Conservation (phyloP, 345 rosid species). For the Aurinia saxatilis region DNA sequence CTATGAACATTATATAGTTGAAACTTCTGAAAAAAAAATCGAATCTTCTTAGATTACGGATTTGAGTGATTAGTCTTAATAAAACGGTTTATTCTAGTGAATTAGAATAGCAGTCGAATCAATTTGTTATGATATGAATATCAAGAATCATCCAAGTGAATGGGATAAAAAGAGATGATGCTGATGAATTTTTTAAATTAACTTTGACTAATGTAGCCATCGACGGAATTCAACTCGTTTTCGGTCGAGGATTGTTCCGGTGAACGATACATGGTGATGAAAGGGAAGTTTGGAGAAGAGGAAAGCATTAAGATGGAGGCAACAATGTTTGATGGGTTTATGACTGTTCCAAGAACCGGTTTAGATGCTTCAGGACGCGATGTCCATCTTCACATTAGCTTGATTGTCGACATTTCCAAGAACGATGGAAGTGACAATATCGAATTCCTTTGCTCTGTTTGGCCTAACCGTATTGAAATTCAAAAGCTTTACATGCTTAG, state of each 20-base stretch:
- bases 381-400: slow-evolving; percentile 47
- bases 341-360: slow-evolving; percentile 33
- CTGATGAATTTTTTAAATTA: neutral
- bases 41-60: neutral
- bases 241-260: slow-evolving; percentile 51
- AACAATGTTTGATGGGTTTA: slow-evolving; percentile 63
- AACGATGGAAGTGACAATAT: slow-evolving; percentile 30
- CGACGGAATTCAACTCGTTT: slow-evolving; percentile 45
- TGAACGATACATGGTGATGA: slow-evolving; percentile 49
- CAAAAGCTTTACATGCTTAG: slow-evolving; percentile 43
- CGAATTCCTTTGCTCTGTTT: slow-evolving; percentile 57
- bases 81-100: too few relatives aligned
- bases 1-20: too few relatives aligned
- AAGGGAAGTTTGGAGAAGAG: slow-evolving; percentile 30
- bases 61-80: neutral
- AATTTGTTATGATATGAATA: neutral
- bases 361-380: slow-evolving; percentile 45
- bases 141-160: neutral
- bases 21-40: too few relatives aligned
- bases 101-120: neutral
- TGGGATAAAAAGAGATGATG: neutral
- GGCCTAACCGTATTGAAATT: slow-evolving; percentile 61
- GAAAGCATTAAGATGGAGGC: slow-evolving; percentile 53
- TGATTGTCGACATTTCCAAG: slow-evolving; percentile 48
- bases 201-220: slow-evolving; percentile 34